Evolutionary conservation across 352 stramenopile species (phyloP).

Genomic region (Pythium aphanidermatum): DNA sequence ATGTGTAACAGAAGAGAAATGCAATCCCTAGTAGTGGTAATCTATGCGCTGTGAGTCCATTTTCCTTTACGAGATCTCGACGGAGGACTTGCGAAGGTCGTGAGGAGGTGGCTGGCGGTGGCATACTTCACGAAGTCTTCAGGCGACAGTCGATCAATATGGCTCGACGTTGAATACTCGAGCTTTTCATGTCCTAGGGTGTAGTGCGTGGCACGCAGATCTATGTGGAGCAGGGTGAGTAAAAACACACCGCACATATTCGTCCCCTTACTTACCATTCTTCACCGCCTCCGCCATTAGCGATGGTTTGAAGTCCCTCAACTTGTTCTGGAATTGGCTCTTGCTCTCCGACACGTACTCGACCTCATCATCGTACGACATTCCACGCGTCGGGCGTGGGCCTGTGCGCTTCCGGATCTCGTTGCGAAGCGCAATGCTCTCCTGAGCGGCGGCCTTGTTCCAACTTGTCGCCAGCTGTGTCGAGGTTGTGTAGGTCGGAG

Average conservation of each 20-base stretch:
- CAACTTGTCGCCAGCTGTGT: conserved; percentile 66
- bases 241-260: too few relatives aligned
- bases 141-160: conserved; percentile 41
- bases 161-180: conserved; percentile 67
- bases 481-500: conserved; percentile 48
- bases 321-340: conserved; percentile 66
- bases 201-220: conserved; percentile 76
- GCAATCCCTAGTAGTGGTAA: not conserved
- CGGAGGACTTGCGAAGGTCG: conserved; percentile 61
- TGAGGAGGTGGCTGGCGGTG: conserved; percentile 37
- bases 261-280: conserved; percentile 50
- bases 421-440: conserved; percentile 56
- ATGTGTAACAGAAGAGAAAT: conserved; percentile 78
- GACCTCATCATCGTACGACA: conserved; percentile 74
- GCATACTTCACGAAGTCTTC: conserved; percentile 59
- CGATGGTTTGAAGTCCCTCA: conserved; percentile 60
- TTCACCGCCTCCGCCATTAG: conserved; percentile 72
- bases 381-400: conserved; percentile 40
- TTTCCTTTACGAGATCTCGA: conserved; percentile 41
- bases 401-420: conserved; percentile 63
- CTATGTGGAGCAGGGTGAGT: conserved; percentile 18
- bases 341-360: conserved; percentile 76
- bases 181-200: conserved; percentile 53
- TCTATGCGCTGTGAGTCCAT: not conserved
- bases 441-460: conserved; percentile 42